phyloP scores from a whole-genome alignment of 2,329 filamentous ascomycete species.

The Epicoccum sorghinum region DNA sequence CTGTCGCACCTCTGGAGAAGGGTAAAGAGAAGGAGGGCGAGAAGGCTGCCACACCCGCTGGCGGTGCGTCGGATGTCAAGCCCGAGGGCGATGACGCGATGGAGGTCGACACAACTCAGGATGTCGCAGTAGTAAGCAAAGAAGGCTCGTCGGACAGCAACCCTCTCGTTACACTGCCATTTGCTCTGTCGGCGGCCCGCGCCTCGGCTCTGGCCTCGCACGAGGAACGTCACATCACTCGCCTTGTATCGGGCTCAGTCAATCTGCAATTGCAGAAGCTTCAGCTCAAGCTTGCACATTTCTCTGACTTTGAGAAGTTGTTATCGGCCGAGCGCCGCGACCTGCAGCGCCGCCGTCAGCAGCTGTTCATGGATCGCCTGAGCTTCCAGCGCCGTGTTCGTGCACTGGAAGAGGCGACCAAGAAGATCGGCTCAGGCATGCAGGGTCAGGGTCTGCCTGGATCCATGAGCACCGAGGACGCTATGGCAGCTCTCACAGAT shows the following conservation, averaged over 20 bases:
- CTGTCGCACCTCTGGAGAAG: slow-evolving; percentile 52
- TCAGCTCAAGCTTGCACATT: slow-evolving; percentile 93
- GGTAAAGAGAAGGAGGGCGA: slow-evolving; percentile 67
- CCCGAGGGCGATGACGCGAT: slow-evolving; percentile 63
- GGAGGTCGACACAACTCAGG: slow-evolving; percentile 61
- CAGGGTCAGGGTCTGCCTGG: slow-evolving; percentile 42
- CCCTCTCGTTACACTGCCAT: slow-evolving; percentile 74
- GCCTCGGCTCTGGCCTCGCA: slow-evolving; percentile 89
- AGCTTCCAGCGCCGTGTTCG: slow-evolving; percentile 86
- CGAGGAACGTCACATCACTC: slow-evolving; percentile 95
- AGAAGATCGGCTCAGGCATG: slow-evolving; percentile 47
- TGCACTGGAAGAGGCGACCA: slow-evolving; percentile 79
- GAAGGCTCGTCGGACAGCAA: slow-evolving; percentile 31
- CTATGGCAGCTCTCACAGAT: slow-evolving; percentile 41
- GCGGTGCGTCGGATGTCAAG: slow-evolving; percentile 55
- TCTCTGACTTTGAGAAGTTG: slow-evolving; percentile 93
- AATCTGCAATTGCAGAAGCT: slow-evolving; percentile 96
- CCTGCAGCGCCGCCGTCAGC: slow-evolving; percentile 87
- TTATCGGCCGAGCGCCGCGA: slow-evolving; percentile 91
- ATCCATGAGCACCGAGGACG: slow-evolving; percentile 41
- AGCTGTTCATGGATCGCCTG: slow-evolving; percentile 90
- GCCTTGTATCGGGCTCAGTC: slow-evolving; percentile 87
- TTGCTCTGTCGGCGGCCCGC: slow-evolving; percentile 85
- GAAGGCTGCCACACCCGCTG: slow-evolving; percentile 55
- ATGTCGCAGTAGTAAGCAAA: slow-evolving; percentile 48